Conservation (phyloP, 2,329 filamentous ascomycete species). For the Diaporthe caulivora region DNA sequence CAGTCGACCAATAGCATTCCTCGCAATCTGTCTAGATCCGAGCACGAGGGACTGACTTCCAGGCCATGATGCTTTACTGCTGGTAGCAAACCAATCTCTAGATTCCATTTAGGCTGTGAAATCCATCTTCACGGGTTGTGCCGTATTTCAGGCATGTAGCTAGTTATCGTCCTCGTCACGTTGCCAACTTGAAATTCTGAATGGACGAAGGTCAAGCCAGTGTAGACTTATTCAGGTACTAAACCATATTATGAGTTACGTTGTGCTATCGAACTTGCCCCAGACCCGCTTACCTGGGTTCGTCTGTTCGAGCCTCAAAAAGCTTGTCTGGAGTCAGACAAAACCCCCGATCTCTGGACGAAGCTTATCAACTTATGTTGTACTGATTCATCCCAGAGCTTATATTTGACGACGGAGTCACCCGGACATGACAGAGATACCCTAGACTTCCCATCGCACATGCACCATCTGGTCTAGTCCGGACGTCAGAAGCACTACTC, state of each 20-base stretch:
- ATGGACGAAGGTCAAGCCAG: no score
- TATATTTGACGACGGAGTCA: background rate
- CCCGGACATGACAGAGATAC: background rate
- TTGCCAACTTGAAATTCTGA: background rate
- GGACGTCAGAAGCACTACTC: background rate
- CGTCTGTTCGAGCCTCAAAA: constrained; percentile 23
- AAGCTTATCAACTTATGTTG: background rate
- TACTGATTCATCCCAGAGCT: background rate
- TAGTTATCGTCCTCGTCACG: background rate
- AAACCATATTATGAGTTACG: background rate
- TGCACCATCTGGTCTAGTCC: background rate
- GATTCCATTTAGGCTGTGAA: background rate
- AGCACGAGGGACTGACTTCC: background rate
- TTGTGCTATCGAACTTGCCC: background rate
- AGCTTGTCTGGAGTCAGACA: constrained; percentile 11
- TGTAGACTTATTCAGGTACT: constrained; percentile 6
- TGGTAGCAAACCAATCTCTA: no score
- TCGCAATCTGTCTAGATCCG: background rate
- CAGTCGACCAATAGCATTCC: background rate
- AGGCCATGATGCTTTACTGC: background rate
- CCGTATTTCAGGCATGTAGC: background rate
- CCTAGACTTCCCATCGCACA: background rate
- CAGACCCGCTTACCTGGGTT: background rate
- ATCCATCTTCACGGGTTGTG: no score
- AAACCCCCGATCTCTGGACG: background rate